A percentile compares a stretch with the other conserved stretches of the same genome.
Conservation (phyloP, 108 stramenopile genomes). For the Skeletonema costatum region DNA sequence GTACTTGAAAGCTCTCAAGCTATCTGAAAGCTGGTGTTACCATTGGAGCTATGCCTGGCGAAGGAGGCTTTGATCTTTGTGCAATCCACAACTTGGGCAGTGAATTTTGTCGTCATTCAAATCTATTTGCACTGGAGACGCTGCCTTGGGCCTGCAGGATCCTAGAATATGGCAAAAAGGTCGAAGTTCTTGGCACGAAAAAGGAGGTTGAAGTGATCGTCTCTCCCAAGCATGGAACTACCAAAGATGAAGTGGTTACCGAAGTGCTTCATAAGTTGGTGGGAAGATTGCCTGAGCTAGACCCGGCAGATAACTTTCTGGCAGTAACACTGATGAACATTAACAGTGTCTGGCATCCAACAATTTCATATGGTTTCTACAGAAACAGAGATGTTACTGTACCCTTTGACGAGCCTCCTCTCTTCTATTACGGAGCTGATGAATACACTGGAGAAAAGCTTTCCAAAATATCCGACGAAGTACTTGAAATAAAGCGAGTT, state of each 20-base stretch:
- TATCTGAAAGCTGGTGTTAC: conserved; percentile 42
- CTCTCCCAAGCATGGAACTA: conserved; percentile 22
- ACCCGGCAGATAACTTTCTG: conserved; percentile 57
- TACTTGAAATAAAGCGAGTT: conserved; percentile 37
- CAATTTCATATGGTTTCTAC: conserved; percentile 58
- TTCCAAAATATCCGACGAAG: conserved; percentile 48
- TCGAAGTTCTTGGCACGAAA: conserved; percentile 61
- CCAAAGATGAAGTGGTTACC: conserved; percentile 5
- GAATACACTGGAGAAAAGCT: conserved; percentile 61
- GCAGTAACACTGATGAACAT: conserved; percentile 66
- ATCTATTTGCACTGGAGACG: conserved; percentile 60
- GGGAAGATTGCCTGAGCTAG: conserved; percentile 35
- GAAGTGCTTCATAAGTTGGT: conserved; percentile 35
- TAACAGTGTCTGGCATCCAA: conserved; percentile 66
- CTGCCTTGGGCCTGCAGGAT: conserved; percentile 65
- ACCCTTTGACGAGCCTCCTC: conserved; percentile 59
- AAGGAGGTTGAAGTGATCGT: conserved; percentile 59
- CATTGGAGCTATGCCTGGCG: conserved; percentile 63
- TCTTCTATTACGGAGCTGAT: conserved; percentile 59
- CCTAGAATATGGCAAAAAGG: conserved; percentile 45
- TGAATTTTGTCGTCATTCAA: conserved; percentile 43
- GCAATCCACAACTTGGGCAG: conserved; percentile 48
- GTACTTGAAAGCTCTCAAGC: conserved; percentile 50
- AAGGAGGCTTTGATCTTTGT: conserved; percentile 56
- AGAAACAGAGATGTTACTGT: conserved; percentile 42